phyloP scores from a whole-genome alignment of 192 early-diverging fungal species.

The Jimgerdemannia lactiflua region DNA sequence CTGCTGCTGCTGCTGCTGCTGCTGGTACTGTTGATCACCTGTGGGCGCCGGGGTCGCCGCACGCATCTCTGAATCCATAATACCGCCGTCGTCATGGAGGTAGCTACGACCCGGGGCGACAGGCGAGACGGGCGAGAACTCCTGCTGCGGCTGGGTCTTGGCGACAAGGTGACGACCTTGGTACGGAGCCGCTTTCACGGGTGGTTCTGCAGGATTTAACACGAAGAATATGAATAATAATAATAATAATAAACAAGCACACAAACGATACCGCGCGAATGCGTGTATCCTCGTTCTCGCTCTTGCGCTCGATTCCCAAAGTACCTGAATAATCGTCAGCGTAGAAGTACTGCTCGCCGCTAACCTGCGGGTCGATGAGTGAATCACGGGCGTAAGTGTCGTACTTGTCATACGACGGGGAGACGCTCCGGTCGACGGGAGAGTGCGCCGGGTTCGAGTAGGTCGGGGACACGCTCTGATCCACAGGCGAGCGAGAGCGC shows the following conservation, averaged over 20 bases:
- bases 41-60: neutral
- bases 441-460: constrained; percentile 1
- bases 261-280: no score
- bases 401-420: constrained; percentile 7
- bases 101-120: neutral
- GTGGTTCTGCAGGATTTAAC: constrained; percentile 4
- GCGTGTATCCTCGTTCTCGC: no score
- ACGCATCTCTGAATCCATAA: neutral
- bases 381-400: constrained; percentile 12
- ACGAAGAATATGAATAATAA: neutral
- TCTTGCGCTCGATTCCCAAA: neutral
- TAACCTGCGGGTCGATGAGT: constrained; percentile 9
- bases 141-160: constrained; percentile 1
- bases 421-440: constrained; percentile 5
- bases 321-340: neutral
- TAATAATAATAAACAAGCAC: neutral
- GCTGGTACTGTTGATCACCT: neutral
- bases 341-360: constrained; percentile 3
- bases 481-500: neutral
- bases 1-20: constrained; percentile 4
- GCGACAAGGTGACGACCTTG: constrained; percentile 3
- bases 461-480: constrained; percentile 5
- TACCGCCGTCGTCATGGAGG: neutral
- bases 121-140: constrained; percentile 3
- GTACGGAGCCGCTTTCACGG: constrained; percentile 2